Evolutionary conservation across 1,284 basidiomycete genomes (phyloP).

Genomic region (Austroboletus niveus): DNA sequence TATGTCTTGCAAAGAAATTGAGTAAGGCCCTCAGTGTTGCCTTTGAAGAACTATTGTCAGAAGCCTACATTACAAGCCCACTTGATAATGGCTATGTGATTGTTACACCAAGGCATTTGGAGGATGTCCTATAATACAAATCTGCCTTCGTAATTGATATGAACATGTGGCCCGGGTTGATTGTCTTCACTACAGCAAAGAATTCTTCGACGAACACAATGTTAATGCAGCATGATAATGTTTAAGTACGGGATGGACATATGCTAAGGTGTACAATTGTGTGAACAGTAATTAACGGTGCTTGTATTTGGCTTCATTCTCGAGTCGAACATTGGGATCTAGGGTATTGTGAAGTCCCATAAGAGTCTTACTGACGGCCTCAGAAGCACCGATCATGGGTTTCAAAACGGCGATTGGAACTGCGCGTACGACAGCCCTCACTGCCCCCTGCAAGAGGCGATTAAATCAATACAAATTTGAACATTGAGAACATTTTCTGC

Average conservation of each 20-base stretch:
- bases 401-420: slow-evolving; percentile 96
- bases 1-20: neutral
- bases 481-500: neutral
- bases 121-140: neutral
- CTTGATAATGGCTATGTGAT: slow-evolving; percentile 30
- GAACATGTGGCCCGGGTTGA: neutral
- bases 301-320: slow-evolving; percentile 90
- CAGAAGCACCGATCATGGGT: slow-evolving; percentile 95
- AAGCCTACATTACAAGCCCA: slow-evolving; percentile 33
- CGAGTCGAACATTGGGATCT: slow-evolving; percentile 75
- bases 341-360: slow-evolving; percentile 89
- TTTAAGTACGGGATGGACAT: slow-evolving; percentile 12
- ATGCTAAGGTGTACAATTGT: slow-evolving; percentile 21
- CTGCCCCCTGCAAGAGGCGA: slow-evolving; percentile 63
- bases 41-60: slow-evolving; percentile 22
- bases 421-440: slow-evolving; percentile 90
- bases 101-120: slow-evolving; percentile 28
- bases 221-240: neutral
- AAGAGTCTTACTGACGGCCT: slow-evolving; percentile 93
- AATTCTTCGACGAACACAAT: too few species aligned
- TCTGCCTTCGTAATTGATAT: neutral
- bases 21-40: slow-evolving; percentile 14
- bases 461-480: neutral
- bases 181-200: neutral
- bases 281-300: slow-evolving; percentile 44